Evolutionary conservation across 2,329 filamentous ascomycete genomes (phyloP).

Genomic region (Penicillium sp.): DNA sequence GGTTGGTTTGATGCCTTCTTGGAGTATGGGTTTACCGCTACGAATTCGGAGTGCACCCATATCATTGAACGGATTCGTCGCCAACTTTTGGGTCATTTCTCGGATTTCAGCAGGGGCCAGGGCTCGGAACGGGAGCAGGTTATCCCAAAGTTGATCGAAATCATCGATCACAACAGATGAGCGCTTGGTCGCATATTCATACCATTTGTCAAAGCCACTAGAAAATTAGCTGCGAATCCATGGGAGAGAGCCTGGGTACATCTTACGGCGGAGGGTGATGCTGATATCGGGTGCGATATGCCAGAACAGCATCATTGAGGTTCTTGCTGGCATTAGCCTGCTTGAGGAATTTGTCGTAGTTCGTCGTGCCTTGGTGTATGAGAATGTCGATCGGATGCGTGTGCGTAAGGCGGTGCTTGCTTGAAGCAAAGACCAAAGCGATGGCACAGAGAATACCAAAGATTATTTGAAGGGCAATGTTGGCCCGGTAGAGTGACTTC

Average conservation of each 20-base stretch:
- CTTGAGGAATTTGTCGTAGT: slow-evolving; percentile 47
- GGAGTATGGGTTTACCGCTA: slow-evolving; percentile 47
- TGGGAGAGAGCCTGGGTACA: neutral
- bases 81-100: slow-evolving; percentile 48
- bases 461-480: slow-evolving; percentile 32
- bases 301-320: slow-evolving; percentile 46
- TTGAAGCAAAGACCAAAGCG: slow-evolving; percentile 38
- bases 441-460: slow-evolving; percentile 42
- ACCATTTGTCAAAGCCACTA: slow-evolving; percentile 55
- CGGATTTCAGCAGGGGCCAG: slow-evolving; percentile 49
- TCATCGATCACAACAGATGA: slow-evolving; percentile 54
- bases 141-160: slow-evolving; percentile 54
- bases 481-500: slow-evolving; percentile 24
- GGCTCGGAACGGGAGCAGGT: slow-evolving; percentile 52
- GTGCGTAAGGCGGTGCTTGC: slow-evolving; percentile 37
- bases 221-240: slow-evolving; percentile 7
- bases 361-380: slow-evolving; percentile 46
- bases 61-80: slow-evolving; percentile 51
- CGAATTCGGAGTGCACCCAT: slow-evolving; percentile 53
- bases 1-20: slow-evolving; percentile 48
- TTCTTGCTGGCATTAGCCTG: slow-evolving; percentile 46
- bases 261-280: slow-evolving; percentile 51
- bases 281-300: slow-evolving; percentile 50
- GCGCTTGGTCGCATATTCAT: slow-evolving; percentile 49
- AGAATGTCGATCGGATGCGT: slow-evolving; percentile 53